These are phyloP conservation scores for Amaranthus cruentus DNA, from an alignment of 148 eudicot species.

Conservation along the genomic window DNA sequence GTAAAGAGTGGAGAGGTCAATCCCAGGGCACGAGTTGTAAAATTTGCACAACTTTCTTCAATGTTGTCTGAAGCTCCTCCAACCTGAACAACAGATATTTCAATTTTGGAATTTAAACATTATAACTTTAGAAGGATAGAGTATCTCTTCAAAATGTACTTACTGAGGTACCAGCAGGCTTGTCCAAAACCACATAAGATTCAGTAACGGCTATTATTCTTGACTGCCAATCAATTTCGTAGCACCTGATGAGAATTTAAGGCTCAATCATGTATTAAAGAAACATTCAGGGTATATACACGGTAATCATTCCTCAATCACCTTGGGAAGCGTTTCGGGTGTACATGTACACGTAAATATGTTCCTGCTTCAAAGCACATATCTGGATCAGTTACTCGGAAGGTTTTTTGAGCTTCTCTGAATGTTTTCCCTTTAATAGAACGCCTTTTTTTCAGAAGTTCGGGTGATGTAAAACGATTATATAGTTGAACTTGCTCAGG, in stretches of 20 bases:
- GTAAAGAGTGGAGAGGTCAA: conserved; percentile 61
- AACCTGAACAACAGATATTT: conserved; percentile 43
- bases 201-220: conserved; percentile 77
- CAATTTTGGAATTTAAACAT: background rate
- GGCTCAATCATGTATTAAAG: conserved; percentile 15
- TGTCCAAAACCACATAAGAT: conserved; percentile 83
- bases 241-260: conserved; percentile 56
- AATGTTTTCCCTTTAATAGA: conserved; percentile 85
- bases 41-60: conserved; percentile 93
- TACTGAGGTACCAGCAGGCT: conserved; percentile 98
- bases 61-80: conserved; percentile 95
- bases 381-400: conserved; percentile 49
- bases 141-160: conserved; percentile 25
- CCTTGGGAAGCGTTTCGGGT: conserved; percentile 97
- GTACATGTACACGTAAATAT: conserved; percentile 91
- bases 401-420: conserved; percentile 89
- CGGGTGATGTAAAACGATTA: conserved; percentile 66
- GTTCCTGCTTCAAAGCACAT: conserved; percentile 83
- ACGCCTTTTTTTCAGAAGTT: conserved; percentile 50
- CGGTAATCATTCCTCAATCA: conserved; percentile 19
- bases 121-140: background rate
- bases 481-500: conserved; percentile 60
- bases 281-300: conserved; percentile 7
- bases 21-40: conserved; percentile 88
- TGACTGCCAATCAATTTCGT: conserved; percentile 94